phyloP scores from a whole-genome alignment of 2,329 filamentous ascomycete genomes.

The Colletotrichum tropicicola region DNA sequence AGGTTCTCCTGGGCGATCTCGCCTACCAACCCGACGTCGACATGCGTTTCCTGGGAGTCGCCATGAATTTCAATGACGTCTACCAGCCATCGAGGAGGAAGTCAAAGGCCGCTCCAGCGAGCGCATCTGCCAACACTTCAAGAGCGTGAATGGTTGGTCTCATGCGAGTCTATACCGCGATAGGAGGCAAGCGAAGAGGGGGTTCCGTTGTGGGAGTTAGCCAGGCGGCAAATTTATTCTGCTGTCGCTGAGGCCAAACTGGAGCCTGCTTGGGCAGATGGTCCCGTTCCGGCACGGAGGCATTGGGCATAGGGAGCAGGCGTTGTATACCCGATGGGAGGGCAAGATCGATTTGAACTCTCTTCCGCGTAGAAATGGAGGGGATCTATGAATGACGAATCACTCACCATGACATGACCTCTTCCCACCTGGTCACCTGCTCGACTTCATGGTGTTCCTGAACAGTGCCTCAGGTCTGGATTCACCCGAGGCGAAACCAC shows the following conservation, averaged over 20 bases:
- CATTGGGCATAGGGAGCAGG: too few relatives aligned
- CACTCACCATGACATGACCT: background rate
- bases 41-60: slow-evolving; percentile 93
- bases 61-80: slow-evolving; percentile 99
- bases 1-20: slow-evolving; percentile 86
- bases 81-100: slow-evolving; percentile 81
- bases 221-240: too few relatives aligned
- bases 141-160: too few relatives aligned
- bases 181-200: too few relatives aligned
- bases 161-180: too few relatives aligned
- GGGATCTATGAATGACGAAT: slow-evolving; percentile 10
- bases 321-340: too few relatives aligned
- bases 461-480: too few relatives aligned
- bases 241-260: too few relatives aligned
- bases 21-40: slow-evolving; percentile 94
- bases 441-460: too few relatives aligned
- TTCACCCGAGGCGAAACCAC: background rate
- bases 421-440: background rate
- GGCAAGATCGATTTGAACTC: background rate
- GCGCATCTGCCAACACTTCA: slow-evolving; percentile 24
- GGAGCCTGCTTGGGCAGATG: too few relatives aligned
- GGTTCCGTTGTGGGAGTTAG: too few relatives aligned
- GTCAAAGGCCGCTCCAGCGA: slow-evolving; percentile 47
- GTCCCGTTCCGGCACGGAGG: too few relatives aligned
- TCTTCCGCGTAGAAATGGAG: background rate